Conservation (phyloP, 345 rosid genomes). For the Leavenworthia alabamica region DNA sequence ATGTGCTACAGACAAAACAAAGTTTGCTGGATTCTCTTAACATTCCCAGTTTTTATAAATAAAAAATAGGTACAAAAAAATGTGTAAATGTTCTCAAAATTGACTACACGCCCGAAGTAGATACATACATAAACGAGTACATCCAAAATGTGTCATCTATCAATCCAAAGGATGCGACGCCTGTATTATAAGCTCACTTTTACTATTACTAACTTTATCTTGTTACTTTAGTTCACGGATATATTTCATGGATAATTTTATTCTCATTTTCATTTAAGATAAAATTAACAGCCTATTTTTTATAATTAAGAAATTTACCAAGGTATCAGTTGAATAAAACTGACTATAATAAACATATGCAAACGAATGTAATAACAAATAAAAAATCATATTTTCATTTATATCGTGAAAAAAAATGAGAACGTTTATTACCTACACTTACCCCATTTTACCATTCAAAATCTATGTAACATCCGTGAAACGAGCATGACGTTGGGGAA, state of each 20-base stretch:
- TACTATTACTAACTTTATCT: not conserved
- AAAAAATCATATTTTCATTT: too few species aligned
- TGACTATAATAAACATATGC: too few species aligned
- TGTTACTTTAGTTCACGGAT: not conserved
- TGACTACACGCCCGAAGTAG: slow-evolving; percentile 2
- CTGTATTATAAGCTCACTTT: not conserved
- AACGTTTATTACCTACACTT: too few species aligned
- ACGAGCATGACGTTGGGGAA: too few species aligned
- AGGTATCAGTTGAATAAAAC: too few species aligned
- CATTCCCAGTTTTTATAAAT: not conserved
- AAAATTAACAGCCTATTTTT: too few species aligned
- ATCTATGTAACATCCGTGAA: too few species aligned
- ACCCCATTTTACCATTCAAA: too few species aligned
- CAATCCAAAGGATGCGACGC: slow-evolving; percentile 11
- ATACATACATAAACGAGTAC: not conserved
- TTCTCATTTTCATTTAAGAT: not conserved
- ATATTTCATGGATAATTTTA: not conserved
- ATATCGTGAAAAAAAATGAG: too few species aligned
- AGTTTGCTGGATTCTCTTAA: not conserved
- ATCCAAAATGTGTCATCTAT: slow-evolving; percentile 5
- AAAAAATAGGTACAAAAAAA: not conserved
- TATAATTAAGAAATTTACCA: too few species aligned
- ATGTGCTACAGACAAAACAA: not conserved
- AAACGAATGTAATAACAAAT: too few species aligned
- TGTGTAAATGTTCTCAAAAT: not conserved